Base-by-base conservation (phyloP, 257 asterid species). In the Rehmannia glutinosa region DNA sequence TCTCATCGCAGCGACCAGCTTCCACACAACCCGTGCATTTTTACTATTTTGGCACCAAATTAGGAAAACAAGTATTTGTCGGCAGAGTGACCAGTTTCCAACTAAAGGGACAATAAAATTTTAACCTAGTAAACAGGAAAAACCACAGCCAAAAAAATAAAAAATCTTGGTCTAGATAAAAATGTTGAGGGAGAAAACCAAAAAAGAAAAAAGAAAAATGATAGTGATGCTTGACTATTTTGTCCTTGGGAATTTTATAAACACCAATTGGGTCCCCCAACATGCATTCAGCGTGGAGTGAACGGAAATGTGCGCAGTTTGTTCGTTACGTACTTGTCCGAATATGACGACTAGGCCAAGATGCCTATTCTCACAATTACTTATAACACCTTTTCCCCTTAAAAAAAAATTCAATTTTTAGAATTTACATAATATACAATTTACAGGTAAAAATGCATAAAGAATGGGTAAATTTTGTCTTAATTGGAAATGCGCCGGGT, bases 11-110 rank as follows among this genome's bases (percentile, higher is more conserved):
- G 38, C 65, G 49, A 59, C 69, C 60, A 32, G 66, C 28, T 68
- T 51, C 46, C 72, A 6, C 60, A 15, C 53, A 50, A 67, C 46
- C 73, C 36, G 12, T 8, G 36, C n/a, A n/a, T n/a, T n/a, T n/a
- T n/a, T n/a, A n/a, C n/a, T 45, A 9, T 46, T 7, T 72, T 21
- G 36, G 36, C n/a, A 15, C 32, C 51, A 17, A 41, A 39, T 75
- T 57, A 7, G 45, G 51, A 53, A 45, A 59, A 51, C 32, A 19
- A 13, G 23, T 16, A 19, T 23, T 39, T 80, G 87, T 79, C 80
- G 78, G 81, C 75, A 59, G 49, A 68, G 50, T 47, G 25, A 70
- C 3, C 45, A 51, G 17, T 25, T 36, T 60, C 62, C 46, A 24
- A 33, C 17, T 35, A 11, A 33, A 46, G 56, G 15, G 36, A 51